Percentiles rank a stretch among this genome's conserved stretches.
These are phyloP conservation scores for Acacia acuminata DNA, from an alignment of 306 rosid species.

Conservation along the genomic window DNA sequence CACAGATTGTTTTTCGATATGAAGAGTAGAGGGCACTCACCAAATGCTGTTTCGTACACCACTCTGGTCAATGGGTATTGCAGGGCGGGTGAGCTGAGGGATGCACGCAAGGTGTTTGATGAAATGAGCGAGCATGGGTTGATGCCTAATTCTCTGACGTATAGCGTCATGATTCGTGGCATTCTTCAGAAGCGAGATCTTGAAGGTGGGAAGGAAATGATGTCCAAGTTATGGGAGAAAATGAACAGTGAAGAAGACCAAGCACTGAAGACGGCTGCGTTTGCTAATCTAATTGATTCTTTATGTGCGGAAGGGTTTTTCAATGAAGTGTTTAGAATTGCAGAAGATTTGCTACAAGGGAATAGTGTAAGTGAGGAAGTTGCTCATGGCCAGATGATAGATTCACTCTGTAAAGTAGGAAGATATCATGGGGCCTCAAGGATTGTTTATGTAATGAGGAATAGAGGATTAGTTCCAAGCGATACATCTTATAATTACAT, in stretches of 20 bases:
- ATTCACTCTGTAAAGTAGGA: slow-evolving; percentile 78
- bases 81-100: slow-evolving; percentile 34
- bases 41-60: slow-evolving; percentile 73
- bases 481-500: slow-evolving; percentile 55
- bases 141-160: slow-evolving; percentile 56
- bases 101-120: slow-evolving; percentile 71
- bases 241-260: slow-evolving; percentile 53
- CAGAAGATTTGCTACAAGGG: slow-evolving; percentile 68
- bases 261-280: slow-evolving; percentile 56
- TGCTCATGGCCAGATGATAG: slow-evolving; percentile 70
- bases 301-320: slow-evolving; percentile 68
- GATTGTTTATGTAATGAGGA: slow-evolving; percentile 76
- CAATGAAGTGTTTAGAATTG: slow-evolving; percentile 59
- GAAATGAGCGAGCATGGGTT: slow-evolving; percentile 73
- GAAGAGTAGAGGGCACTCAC: slow-evolving; percentile 68
- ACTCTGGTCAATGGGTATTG: slow-evolving; percentile 75
- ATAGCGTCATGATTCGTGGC: slow-evolving; percentile 61
- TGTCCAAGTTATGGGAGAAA: slow-evolving; percentile 61
- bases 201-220: slow-evolving; percentile 53
- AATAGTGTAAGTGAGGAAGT: slow-evolving; percentile 53
- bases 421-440: slow-evolving; percentile 76
- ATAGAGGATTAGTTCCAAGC: slow-evolving; percentile 60
- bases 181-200: slow-evolving; percentile 53
- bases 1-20: slow-evolving; percentile 69
- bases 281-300: slow-evolving; percentile 66